These are phyloP conservation scores for Priceomyces carsonii DNA, from an alignment of 805 yeast genomes.

Conservation along the genomic window DNA sequence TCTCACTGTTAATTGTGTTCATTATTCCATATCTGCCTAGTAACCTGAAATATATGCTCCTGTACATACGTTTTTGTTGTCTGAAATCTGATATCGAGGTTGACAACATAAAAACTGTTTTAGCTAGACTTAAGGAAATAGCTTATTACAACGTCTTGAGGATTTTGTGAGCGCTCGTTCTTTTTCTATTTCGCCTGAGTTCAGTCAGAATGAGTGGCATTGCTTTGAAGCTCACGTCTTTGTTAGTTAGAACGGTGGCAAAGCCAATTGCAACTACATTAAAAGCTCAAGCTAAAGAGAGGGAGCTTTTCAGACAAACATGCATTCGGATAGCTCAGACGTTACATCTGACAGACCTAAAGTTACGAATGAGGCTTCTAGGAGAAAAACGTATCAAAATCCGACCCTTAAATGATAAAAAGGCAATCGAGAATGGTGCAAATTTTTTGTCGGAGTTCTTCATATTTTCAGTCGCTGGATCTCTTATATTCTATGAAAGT, in stretches of 20 bases:
- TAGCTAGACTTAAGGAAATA: too few relatives aligned
- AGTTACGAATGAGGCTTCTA: constrained; percentile 57
- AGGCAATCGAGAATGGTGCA: constrained; percentile 83
- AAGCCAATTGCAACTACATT: constrained; percentile 75
- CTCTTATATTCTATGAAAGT: constrained; percentile 70
- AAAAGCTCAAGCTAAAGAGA: constrained; percentile 75
- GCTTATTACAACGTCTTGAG: too few relatives aligned
- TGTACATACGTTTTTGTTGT: too few relatives aligned
- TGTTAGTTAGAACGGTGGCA: constrained; percentile 71
- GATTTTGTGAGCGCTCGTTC: too few relatives aligned
- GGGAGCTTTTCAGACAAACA: constrained; percentile 56
- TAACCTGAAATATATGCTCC: too few relatives aligned
- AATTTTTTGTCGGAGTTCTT: constrained; percentile 74
- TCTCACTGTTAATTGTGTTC: too few relatives aligned
- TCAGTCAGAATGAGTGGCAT: constrained; percentile 66
- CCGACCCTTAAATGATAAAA: constrained; percentile 77
- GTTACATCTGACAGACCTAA: constrained; percentile 65
- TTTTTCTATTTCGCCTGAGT: too few relatives aligned
- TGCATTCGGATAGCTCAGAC: constrained; percentile 75
- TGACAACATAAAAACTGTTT: too few relatives aligned
- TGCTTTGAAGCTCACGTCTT: constrained; percentile 70
- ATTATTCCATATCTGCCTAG: too few relatives aligned
- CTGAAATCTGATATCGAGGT: too few relatives aligned
- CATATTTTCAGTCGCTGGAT: constrained; percentile 79
- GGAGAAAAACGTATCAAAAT: constrained; percentile 57